A percentile compares a stretch with the other conserved stretches of the same genome.
Evolutionary conservation across 2,329 filamentous ascomycete genomes (phyloP).

Genomic region (Hyphodiscus sp.): DNA sequence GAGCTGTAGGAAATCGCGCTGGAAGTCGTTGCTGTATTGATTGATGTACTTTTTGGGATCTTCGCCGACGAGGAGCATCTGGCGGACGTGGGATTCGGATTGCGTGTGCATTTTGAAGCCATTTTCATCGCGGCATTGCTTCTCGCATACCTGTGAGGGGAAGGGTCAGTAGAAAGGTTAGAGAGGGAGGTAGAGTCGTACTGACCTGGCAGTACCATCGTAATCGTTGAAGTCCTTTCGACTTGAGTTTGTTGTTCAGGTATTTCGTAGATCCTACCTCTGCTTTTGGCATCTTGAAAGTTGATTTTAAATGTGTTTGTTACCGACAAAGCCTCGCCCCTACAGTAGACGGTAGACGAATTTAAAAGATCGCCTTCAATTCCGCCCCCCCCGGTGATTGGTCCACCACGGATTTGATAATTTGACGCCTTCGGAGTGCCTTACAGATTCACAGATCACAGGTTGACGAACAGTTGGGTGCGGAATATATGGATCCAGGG

Average conservation of each 20-base stretch:
- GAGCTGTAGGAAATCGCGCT: slow-evolving; percentile 69
- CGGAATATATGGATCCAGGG: too few relatives aligned
- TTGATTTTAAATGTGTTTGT: not conserved
- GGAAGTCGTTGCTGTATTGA: slow-evolving; percentile 75
- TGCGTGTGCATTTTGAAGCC: slow-evolving; percentile 72
- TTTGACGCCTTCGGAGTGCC: too few relatives aligned
- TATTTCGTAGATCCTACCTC: slow-evolving; percentile 90
- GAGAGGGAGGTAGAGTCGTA: not conserved
- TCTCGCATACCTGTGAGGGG: slow-evolving; percentile 61
- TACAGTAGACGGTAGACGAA: too few relatives aligned
- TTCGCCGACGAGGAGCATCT: slow-evolving; percentile 82
- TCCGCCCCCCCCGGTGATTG: too few relatives aligned
- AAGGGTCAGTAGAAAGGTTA: slow-evolving; percentile 5
- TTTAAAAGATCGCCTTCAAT: too few relatives aligned
- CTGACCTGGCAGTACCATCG: slow-evolving; percentile 79
- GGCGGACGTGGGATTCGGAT: slow-evolving; percentile 80
- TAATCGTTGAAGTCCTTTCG: slow-evolving; percentile 68
- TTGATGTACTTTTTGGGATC: slow-evolving; percentile 79
- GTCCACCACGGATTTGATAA: too few relatives aligned
- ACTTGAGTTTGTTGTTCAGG: slow-evolving; percentile 85
- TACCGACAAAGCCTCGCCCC: not conserved
- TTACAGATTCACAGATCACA: too few relatives aligned
- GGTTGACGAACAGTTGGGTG: too few relatives aligned
- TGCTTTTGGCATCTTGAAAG: slow-evolving; percentile 73
- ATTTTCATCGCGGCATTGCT: slow-evolving; percentile 77